Percentiles rank a stretch among this genome's conserved stretches.
phyloP scores from a whole-genome alignment of 768 basidiomycete genomes.

The Coprinopsis cinerea region DNA sequence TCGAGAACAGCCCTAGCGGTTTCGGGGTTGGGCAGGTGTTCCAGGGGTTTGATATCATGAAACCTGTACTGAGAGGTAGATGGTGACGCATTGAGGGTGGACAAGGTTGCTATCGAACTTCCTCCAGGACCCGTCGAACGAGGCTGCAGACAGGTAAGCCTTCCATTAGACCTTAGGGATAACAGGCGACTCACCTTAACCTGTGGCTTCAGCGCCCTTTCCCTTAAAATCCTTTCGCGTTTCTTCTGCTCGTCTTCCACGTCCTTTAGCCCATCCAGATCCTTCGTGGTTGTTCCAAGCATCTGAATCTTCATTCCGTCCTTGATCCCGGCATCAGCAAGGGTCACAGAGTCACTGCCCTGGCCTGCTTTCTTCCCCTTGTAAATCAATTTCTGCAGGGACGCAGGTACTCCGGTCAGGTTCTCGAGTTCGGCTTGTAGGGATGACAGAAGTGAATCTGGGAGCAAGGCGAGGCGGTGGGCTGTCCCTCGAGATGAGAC shows the following conservation, averaged over 20 bases:
- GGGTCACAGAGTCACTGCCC: conserved; percentile 22
- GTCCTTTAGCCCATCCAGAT: conserved; percentile 47
- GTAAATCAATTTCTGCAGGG: conserved; percentile 66
- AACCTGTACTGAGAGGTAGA: conserved; percentile 49
- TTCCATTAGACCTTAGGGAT: no score
- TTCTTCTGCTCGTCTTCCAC: conserved; percentile 54
- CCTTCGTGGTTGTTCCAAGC: conserved; percentile 58
- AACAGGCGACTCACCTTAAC: conserved; percentile 48
- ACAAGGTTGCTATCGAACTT: conserved; percentile 16
- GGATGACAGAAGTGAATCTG: conserved; percentile 43
- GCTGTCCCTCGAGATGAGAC: conserved; percentile 45
- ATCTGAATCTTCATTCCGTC: conserved; percentile 64
- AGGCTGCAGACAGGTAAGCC: no score
- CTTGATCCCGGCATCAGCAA: conserved; percentile 48
- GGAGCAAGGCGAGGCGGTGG: conserved; percentile 42
- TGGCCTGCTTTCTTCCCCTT: conserved; percentile 52
- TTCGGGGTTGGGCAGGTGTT: conserved; percentile 58
- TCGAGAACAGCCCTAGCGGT: conserved; percentile 49
- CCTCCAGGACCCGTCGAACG: conserved; percentile 45
- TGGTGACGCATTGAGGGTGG: conserved; percentile 17
- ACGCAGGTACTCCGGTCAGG: conserved; percentile 59
- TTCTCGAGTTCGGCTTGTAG: conserved; percentile 51
- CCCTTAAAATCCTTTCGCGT: conserved; percentile 51
- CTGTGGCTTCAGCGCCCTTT: conserved; percentile 51
- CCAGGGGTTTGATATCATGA: conserved; percentile 55